These are phyloP conservation scores for Digitaria exilis DNA, from an alignment of 202 grass and related monocot species.

Conservation along the genomic window DNA sequence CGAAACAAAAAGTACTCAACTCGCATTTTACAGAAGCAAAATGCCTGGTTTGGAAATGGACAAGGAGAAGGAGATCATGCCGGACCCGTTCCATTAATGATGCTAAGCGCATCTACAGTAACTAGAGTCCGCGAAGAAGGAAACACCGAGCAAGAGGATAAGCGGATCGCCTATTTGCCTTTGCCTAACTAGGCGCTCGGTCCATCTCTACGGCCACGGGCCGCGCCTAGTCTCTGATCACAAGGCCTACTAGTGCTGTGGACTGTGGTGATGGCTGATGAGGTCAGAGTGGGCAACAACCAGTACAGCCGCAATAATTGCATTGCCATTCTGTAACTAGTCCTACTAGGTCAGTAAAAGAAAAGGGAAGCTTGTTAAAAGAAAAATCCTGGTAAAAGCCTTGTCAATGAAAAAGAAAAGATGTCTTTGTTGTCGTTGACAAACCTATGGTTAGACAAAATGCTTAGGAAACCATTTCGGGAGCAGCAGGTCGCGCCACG, in stretches of 20 bases:
- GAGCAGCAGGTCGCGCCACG: background rate
- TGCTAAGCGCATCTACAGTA: background rate
- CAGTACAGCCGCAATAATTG: background rate
- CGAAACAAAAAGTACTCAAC: too few relatives aligned
- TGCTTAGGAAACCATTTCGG: background rate
- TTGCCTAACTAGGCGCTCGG: background rate
- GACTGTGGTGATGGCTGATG: background rate
- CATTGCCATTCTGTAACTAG: background rate
- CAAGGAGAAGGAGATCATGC: slow-evolving; percentile 21
- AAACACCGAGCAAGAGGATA: background rate
- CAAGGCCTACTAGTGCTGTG: background rate
- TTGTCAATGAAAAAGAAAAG: background rate
- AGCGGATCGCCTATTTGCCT: slow-evolving; percentile 29
- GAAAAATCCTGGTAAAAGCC: too few relatives aligned
- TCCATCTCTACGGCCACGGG: background rate
- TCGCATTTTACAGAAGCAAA: too few relatives aligned
- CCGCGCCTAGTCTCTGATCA: background rate
- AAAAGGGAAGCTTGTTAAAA: too few relatives aligned
- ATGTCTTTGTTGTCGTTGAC: too few relatives aligned
- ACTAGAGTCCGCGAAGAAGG: slow-evolving; percentile 13
- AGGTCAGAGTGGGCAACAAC: background rate
- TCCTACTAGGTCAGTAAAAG: background rate
- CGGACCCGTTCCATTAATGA: background rate
- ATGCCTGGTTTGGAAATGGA: slow-evolving; percentile 7
- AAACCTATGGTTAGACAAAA: background rate